A percentile compares a stretch with the other conserved stretches of the same genome.
phyloP scores from a whole-genome alignment of 139 green algal genomes.

The Chlorella vulgaris region DNA sequence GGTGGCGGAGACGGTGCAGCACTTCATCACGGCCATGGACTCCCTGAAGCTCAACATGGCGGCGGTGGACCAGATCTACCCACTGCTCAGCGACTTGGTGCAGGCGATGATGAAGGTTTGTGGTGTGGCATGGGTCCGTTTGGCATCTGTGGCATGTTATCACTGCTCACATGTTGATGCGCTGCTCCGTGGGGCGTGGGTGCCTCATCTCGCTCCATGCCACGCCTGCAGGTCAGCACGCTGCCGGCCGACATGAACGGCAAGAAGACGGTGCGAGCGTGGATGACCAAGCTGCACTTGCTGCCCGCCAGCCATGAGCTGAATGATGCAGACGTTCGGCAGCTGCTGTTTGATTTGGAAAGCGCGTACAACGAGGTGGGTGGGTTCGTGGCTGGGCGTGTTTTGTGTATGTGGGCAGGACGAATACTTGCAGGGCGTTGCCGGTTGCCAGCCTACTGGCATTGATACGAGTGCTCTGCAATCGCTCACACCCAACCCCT shows the following conservation, averaged over 20 bases:
- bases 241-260: constrained; percentile 82
- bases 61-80: constrained; percentile 92
- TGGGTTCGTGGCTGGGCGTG: constrained; percentile 32
- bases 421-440: too few relatives aligned
- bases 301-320: constrained; percentile 88
- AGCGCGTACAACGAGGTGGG: constrained; percentile 81
- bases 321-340: constrained; percentile 77
- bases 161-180: too few relatives aligned
- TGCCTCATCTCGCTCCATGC: neutral
- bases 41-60: constrained; percentile 90
- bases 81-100: constrained; percentile 85
- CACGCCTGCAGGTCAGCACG: constrained; percentile 52
- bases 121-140: neutral
- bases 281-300: constrained; percentile 77
- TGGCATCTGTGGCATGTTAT: too few relatives aligned
- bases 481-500: too few relatives aligned
- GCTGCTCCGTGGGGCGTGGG: too few relatives aligned
- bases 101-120: constrained; percentile 71
- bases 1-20: constrained; percentile 86
- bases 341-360: constrained; percentile 93
- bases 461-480: neutral
- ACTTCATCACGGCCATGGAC: constrained; percentile 92
- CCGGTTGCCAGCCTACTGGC: too few relatives aligned
- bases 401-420: too few relatives aligned
- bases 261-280: constrained; percentile 72